These are phyloP conservation scores for Brasenia schreberi DNA, from an alignment of 164 flowering plant species.

Conservation along the genomic window DNA sequence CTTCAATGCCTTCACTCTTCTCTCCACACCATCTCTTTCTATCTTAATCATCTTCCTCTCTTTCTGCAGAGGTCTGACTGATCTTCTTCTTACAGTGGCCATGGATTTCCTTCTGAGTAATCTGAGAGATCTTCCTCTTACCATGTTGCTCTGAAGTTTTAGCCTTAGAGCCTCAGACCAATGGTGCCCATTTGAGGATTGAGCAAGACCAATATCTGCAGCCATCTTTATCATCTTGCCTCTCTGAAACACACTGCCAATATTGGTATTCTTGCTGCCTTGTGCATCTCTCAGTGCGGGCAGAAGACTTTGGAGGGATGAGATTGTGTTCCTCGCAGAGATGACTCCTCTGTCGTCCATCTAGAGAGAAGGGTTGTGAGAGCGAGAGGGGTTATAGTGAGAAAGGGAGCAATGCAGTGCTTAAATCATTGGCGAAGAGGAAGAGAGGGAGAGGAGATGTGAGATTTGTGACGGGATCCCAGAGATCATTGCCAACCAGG, in stretches of 20 bases:
- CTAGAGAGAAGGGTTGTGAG: slow-evolving; percentile 1
- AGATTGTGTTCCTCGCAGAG: background rate
- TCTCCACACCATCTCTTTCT: slow-evolving; percentile 26
- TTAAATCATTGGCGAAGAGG: slow-evolving; percentile 23
- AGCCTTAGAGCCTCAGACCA: background rate
- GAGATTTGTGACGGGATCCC: slow-evolving; percentile 2
- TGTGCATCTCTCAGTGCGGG: slow-evolving; percentile 1
- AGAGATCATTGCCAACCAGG: slow-evolving; percentile 42
- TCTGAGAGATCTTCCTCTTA: slow-evolving; percentile 1
- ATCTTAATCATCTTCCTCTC: slow-evolving; percentile 23
- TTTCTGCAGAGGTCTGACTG: slow-evolving; percentile 7
- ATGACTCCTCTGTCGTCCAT: background rate
- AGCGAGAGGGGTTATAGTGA: slow-evolving; percentile 3
- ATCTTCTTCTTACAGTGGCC: background rate
- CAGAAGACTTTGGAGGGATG: background rate
- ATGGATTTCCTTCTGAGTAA: background rate
- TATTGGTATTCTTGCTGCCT: background rate
- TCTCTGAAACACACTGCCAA: background rate
- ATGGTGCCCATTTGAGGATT: background rate
- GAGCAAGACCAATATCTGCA: background rate
- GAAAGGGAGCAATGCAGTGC: slow-evolving; percentile 2
- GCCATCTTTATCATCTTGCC: background rate
- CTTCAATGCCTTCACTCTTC: slow-evolving; percentile 35
- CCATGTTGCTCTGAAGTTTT: background rate
- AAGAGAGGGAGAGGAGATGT: background rate